Percentiles rank a stretch among this genome's conserved stretches.
phyloP scores from a whole-genome alignment of 257 asterid genomes.

The Paulownia fortunei region DNA sequence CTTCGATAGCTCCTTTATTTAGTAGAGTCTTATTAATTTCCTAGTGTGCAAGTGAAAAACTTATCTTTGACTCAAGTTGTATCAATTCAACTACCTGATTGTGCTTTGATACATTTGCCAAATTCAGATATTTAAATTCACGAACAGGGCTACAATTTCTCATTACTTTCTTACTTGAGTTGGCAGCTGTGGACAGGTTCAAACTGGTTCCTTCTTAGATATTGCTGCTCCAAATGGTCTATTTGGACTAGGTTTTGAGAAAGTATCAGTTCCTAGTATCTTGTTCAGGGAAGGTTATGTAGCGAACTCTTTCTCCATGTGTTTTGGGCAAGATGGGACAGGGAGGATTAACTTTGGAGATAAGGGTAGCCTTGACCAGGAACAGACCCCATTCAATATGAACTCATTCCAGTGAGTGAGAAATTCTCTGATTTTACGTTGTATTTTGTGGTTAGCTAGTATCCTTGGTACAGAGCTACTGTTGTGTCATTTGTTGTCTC shows the following conservation, averaged over 20 bases:
- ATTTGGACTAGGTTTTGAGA: slow-evolving; percentile 84
- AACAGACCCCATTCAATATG: slow-evolving; percentile 71
- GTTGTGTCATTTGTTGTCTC: background rate
- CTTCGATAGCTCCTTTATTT: background rate
- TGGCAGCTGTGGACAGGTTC: slow-evolving; percentile 85
- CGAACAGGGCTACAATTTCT: background rate
- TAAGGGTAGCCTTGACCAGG: slow-evolving; percentile 83
- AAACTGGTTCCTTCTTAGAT: slow-evolving; percentile 80
- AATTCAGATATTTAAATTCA: background rate
- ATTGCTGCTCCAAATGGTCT: slow-evolving; percentile 88
- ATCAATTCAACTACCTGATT: background rate
- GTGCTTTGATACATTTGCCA: background rate
- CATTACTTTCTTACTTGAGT: slow-evolving; percentile 28
- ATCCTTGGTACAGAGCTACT: slow-evolving; percentile 4
- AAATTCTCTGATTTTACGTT: slow-evolving; percentile 2
- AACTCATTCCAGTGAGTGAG: slow-evolving; percentile 67
- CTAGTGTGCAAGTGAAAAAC: background rate
- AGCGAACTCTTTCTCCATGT: slow-evolving; percentile 86
- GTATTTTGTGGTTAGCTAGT: slow-evolving; percentile 8
- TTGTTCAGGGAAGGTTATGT: slow-evolving; percentile 63
- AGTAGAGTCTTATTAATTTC: background rate
- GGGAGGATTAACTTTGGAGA: slow-evolving; percentile 87
- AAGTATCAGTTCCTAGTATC: slow-evolving; percentile 84
- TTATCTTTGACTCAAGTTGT: background rate
- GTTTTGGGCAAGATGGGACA: slow-evolving; percentile 76